Base-by-base conservation (phyloP, 1,284 basidiomycete species). In the Pterulicium gracile region DNA sequence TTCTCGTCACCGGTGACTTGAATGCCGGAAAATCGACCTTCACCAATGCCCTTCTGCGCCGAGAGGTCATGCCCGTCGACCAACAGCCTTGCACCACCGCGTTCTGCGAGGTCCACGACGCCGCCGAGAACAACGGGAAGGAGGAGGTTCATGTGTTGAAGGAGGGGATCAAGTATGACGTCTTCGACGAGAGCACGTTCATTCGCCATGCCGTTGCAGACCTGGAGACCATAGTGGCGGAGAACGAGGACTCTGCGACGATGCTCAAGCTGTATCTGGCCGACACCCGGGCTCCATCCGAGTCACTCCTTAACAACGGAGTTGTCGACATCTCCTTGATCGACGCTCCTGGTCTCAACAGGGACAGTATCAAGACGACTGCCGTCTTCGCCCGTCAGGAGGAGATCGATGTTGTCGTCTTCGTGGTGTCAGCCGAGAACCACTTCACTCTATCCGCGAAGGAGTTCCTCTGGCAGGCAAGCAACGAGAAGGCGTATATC, bases 11-110 rank as follows among this genome's bases (percentile, higher is more conserved):
- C n/a, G 96, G 96, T 54, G 96, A 99, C 63, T 75, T 98, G 50
- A 99, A 99, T 61, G 89, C 96, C 23, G 96, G 96, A 57, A 99
- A 99, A 67, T 97, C 93, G 24, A 98, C 96, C 0, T 88, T 98
- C 58, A 91, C 98, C 62, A 98, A 99, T 58, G 89, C 94, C 1
- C 70, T 99, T 24, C 75, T 97, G 4, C 73, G 90, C 47, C 80
- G 87, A 40, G 85, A 88, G 61, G 81, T 97, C 45, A 92, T 98
- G 85, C 94, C 96, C 2, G 85, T 93, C 50, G 96, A 99, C 63
- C 93, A 99, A 63, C 96, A 98, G 61, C 96, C 96, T 2, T 91
- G 94, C 65, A 99, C 96, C 0, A 93, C 92, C 18, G 83, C 94
- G 27, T 98, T 98, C 62, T 96, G 93, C 65, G 94, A 98, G 66